Conservation (phyloP, 2,329 filamentous ascomycete species). For the Colletotrichum lentis region DNA sequence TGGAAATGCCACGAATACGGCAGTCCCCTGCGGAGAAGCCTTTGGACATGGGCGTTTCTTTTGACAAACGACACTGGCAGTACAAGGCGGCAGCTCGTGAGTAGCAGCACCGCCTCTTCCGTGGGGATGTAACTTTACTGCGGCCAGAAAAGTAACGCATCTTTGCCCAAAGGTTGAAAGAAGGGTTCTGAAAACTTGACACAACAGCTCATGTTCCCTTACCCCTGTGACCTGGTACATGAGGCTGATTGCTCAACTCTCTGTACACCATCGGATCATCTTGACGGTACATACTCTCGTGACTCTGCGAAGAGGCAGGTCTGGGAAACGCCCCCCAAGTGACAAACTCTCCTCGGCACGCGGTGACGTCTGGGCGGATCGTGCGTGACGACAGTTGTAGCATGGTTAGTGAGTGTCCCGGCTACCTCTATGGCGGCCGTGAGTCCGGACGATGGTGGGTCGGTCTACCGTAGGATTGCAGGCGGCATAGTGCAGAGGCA, state of each 20-base stretch:
- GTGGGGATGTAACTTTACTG: not conserved
- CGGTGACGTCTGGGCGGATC: not conserved
- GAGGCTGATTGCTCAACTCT: too few species aligned
- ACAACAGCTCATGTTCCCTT: not conserved
- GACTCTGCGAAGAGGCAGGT: not conserved
- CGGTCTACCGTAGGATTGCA: not conserved
- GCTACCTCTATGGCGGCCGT: not conserved
- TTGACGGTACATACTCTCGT: not conserved
- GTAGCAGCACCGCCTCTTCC: not conserved
- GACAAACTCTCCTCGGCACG: not conserved
- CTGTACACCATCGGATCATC: not conserved
- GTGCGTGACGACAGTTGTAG: not conserved
- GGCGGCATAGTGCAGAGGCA: conserved; percentile 7
- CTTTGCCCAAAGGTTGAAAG: not conserved
- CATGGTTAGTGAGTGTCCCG: not conserved
- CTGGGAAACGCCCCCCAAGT: not conserved
- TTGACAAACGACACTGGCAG: not conserved
- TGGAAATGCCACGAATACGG: not conserved
- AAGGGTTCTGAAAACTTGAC: not conserved
- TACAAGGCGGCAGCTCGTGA: not conserved
- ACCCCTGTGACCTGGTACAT: not conserved
- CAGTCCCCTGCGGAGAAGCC: not conserved
- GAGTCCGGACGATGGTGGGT: not conserved
- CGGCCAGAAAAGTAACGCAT: not conserved
- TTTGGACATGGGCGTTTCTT: not conserved